Evolutionary conservation across 257 asterid genomes (phyloP).

Genomic region (Capsicum chinense): DNA sequence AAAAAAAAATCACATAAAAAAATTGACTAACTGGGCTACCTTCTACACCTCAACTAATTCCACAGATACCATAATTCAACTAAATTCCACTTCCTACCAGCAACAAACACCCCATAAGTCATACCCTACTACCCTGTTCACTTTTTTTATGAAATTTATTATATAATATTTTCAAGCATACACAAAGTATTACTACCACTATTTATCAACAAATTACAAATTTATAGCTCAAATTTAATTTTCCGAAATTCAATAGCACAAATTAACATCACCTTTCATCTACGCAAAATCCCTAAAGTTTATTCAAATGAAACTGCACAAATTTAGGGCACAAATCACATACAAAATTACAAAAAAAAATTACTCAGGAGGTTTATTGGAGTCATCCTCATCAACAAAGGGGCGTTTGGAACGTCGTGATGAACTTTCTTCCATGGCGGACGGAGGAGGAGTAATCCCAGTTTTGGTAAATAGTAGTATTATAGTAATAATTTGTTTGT

Average conservation of each 20-base stretch:
- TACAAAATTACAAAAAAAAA: not conserved
- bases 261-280: not conserved
- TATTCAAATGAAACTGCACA: not conserved
- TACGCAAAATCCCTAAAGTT: not conserved
- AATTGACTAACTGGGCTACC: too few species aligned
- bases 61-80: too few species aligned
- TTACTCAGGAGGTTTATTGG: conserved; percentile 31
- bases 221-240: not conserved
- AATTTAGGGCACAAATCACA: conserved; percentile 13
- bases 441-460: not conserved
- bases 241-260: not conserved
- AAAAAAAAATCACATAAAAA: not conserved
- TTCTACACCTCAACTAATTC: too few species aligned
- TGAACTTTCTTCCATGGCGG: conserved; percentile 28
- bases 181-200: not conserved
- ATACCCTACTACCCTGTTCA: too few species aligned
- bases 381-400: conserved; percentile 30
- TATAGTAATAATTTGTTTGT: too few species aligned
- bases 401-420: conserved; percentile 30
- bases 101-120: too few species aligned
- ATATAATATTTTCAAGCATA: too few species aligned
- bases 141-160: too few species aligned
- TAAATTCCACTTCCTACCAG: too few species aligned
- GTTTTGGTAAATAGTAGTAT: too few species aligned
- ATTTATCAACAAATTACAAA: conserved; percentile 1